Conservation (phyloP, 805 yeast species). For the Wickerhamiella brachini region DNA sequence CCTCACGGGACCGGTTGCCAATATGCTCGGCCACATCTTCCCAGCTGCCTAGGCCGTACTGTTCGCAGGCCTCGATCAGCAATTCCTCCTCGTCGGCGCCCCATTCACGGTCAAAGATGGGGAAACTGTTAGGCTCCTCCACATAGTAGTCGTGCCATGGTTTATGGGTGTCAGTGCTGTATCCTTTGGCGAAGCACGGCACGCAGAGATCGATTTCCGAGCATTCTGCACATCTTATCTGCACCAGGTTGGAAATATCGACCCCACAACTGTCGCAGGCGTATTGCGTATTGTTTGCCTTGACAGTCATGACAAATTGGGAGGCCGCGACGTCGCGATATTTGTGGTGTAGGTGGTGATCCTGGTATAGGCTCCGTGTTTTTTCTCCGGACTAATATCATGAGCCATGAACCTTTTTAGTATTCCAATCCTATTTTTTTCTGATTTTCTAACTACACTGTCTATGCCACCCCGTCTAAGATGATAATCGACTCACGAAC, state of each 20-base stretch:
- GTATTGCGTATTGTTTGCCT: slow-evolving; percentile 17
- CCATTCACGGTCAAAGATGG: slow-evolving; percentile 83
- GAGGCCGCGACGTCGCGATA: background rate
- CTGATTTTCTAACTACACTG: no score
- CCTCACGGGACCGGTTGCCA: slow-evolving; percentile 84
- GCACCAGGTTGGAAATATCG: slow-evolving; percentile 83
- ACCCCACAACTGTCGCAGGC: slow-evolving; percentile 89
- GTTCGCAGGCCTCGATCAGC: slow-evolving; percentile 82
- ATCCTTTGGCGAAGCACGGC: slow-evolving; percentile 86
- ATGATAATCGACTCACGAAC: no score
- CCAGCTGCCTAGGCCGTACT: slow-evolving; percentile 91
- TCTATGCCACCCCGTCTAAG: no score
- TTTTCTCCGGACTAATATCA: no score
- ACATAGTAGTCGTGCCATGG: slow-evolving; percentile 90
- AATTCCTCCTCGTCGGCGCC: slow-evolving; percentile 96
- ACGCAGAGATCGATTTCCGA: slow-evolving; percentile 94
- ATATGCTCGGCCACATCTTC: slow-evolving; percentile 95
- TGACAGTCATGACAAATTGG: slow-evolving; percentile 1
- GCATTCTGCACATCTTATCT: slow-evolving; percentile 86
- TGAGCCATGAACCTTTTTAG: no score
- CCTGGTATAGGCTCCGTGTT: no score
- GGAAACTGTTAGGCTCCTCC: slow-evolving; percentile 88
- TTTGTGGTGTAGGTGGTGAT: no score
- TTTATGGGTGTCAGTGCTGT: slow-evolving; percentile 67
- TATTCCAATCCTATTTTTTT: no score